Evolutionary conservation across 2,329 filamentous ascomycete species (phyloP), one percentile per base, ranked within the genome.

Genomic region (Sordariomycetes sp.): DNA sequence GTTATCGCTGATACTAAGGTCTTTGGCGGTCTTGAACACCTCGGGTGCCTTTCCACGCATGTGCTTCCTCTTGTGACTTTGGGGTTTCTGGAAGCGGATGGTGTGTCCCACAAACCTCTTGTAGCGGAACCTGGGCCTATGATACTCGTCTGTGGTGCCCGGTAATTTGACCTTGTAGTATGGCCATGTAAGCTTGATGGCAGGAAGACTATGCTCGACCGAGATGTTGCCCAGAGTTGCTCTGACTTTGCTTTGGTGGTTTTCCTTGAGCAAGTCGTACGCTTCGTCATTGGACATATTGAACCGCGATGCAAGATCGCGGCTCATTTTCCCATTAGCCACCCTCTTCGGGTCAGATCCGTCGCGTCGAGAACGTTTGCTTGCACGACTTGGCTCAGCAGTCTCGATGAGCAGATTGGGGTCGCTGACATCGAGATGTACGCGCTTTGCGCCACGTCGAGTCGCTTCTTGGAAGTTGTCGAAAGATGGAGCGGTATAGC

Each of bases 221-320:
- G 83, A 79, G 41, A 94, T 77, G 50, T 88, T 90, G 30, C 87
- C 86, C 40, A 98, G 75, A 2, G 86, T 94, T 34, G 87, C 92
- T 45, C 92, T 79, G 40, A 98, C 85, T 59, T 94, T 96, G 68
- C 86, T 87, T 61, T 94, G 86, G 51, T 94, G 88, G 51, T 95
- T 96, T 57, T 94, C 87, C 59, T 96, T 96, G 29, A 98, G 73
- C 39, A 87, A 77, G 51, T 96, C 88, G 55, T 98, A 98, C 2
- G 88, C 88, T 39, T 92, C 83, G 50, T 98, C 92, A 42, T 96
- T 96, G 20, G 88, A 94, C 38, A 93, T 84, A 53, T 96, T 96
- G 68, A 94, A 98, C 27, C 90, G 80, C 45, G 82, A 75, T 24
- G 75, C 75, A 23, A 94, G 71, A 36, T 85, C 79, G 35, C 81